Base-by-base conservation (phyloP, 2,329 filamentous ascomycete species). In the Cladosporium cucumerinum region DNA sequence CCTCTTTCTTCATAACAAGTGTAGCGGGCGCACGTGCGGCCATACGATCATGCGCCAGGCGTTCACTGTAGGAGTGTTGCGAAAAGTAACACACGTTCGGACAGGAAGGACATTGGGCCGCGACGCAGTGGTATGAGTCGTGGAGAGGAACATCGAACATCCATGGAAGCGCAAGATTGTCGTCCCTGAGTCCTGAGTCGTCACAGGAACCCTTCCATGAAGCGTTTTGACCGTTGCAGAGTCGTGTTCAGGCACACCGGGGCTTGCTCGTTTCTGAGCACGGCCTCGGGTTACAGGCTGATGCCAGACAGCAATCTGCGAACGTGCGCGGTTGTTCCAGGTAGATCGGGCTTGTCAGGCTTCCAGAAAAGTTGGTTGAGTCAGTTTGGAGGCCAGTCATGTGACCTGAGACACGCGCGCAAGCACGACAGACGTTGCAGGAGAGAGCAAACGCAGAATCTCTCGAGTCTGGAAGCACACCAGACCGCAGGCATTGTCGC, bases 91-190 rank as follows among this genome's bases (percentile, higher is more conserved):
- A n/a, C n/a, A 46, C 39, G 39, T 46, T 46, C n/a, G 26, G 5
- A 28, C 21, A 30, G 55, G 8, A 25, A 23, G 55, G 23, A 28
- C 14, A 21, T 28, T 58, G 34, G 58, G 28, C 43, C 49, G 58
- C 30, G 23, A 26, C 23, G 26, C n/a, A 46, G 34, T 5, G 28
- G 32, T 34, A 16, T 54, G 49, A 62, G 59, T 43, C 18, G 49
- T 62, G 32, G 28, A 62, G 43, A 21, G 28, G 55, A 62, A 30
- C 48, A 62, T 54, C 59, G 59, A 62, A 62, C 12, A 62, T 43
- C 59, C 59, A 62, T 54, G 59, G 59, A 62, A 62, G 59, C 39
- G n/a, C 23, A 18, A 23, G 32, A 36, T 34, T 34, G 28, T 34
- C 11, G 43, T 34, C 21, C 46, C 30, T 21, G 58, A 61, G 43